Evolutionary conservation across 2,329 filamentous ascomycete genomes (phyloP).

Genomic region (Trichophyton rubrum): DNA sequence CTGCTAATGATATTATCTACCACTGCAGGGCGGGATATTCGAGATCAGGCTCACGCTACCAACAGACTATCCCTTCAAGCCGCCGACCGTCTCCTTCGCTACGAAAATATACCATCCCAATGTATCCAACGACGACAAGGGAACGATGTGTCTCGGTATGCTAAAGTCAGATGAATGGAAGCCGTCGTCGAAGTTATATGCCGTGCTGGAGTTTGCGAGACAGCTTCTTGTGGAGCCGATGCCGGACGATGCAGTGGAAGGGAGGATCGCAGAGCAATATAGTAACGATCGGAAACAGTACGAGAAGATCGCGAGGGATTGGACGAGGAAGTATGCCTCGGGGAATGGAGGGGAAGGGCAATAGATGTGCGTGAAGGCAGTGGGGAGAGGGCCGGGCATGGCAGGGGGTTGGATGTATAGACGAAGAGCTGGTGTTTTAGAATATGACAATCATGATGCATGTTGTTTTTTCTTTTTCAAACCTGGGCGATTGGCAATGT

Average conservation of each 20-base stretch:
- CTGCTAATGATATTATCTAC: too few relatives aligned
- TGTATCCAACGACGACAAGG: slow-evolving; percentile 73
- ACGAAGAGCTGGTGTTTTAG: background rate
- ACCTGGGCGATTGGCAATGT: background rate
- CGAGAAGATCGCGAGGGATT: slow-evolving; percentile 61
- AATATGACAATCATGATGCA: background rate
- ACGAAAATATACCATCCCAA: slow-evolving; percentile 99
- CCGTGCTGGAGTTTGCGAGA: slow-evolving; percentile 65
- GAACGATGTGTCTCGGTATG: slow-evolving; percentile 73
- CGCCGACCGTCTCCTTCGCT: slow-evolving; percentile 93
- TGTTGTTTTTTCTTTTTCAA: background rate
- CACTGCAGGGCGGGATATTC: slow-evolving; percentile 55
- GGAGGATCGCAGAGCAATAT: slow-evolving; percentile 74
- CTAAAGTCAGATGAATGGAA: slow-evolving; percentile 87
- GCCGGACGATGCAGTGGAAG: slow-evolving; percentile 80
- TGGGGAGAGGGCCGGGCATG: too few relatives aligned
- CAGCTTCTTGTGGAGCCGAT: slow-evolving; percentile 67
- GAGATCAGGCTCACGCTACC: slow-evolving; percentile 61
- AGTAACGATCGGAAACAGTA: slow-evolving; percentile 55
- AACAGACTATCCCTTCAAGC: slow-evolving; percentile 98
- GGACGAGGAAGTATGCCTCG: slow-evolving; percentile 60
- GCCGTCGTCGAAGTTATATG: slow-evolving; percentile 62
- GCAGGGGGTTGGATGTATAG: background rate
- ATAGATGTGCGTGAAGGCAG: background rate
- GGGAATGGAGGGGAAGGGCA: slow-evolving; percentile 12